Base-by-base conservation (phyloP, 2,329 filamentous ascomycete genomes). In the Colletotrichum agaves region DNA sequence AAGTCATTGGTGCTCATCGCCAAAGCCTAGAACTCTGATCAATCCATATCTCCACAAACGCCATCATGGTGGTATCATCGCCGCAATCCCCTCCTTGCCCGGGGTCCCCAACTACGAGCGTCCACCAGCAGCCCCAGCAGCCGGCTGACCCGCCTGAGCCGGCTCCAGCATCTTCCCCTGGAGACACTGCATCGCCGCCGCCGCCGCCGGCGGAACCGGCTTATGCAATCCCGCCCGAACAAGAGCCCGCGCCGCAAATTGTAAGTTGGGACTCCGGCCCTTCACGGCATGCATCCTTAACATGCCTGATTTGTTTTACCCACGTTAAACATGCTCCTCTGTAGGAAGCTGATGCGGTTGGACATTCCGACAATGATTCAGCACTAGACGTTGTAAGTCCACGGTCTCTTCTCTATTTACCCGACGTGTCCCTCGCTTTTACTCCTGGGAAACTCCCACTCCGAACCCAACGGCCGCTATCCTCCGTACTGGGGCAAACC, bases 371-470 rank as follows among this genome's bases (percentile, higher is more conserved):
- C 8, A 39, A 17, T 21, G 63, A 65, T 55, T 65, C 63, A 3
- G 63, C 63, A n/a, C 41, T 65, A 12, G 56, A 61, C 13, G 47
- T 61, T 10, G 63, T 65, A 47, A 43, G 63, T 65, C 19, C 21
- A 31, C 31, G 37, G 31, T 12, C 21, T 23, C 2, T n/a, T n/a
- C 53, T 17, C 33, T 13, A 4, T 31, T 35, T 11, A 15, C 49
- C 27, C 23, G 49, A n/a, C 49, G 2, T 13, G 49, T 31, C 27
- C 49, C 27, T 19, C 35, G 43, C 8, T 4, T 31, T 10, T 5
- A 15, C 27, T 10, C 11, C 49, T 52, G 27, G 17, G 31, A 15
- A 52, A n/a, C 13, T 4, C 31, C 49, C 27, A 17, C 27, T 52
- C 21, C 27, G 10, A 39, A 12, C 23, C 17, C 8, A 55, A 55